These are phyloP conservation scores for Emydomyces testavorans DNA, from an alignment of 2,329 filamentous ascomycete genomes.

Conservation along the genomic window DNA sequence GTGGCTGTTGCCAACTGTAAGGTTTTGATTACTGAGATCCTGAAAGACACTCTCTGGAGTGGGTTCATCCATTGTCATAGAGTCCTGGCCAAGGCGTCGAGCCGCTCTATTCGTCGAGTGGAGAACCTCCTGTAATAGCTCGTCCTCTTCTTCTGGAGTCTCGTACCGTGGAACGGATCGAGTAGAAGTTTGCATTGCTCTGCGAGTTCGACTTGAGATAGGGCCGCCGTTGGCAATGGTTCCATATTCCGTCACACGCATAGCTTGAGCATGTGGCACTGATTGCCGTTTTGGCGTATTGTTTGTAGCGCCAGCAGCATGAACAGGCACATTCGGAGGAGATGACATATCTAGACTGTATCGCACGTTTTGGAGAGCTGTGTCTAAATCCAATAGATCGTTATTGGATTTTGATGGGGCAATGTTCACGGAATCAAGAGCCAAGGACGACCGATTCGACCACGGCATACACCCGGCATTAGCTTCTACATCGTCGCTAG, in stretches of 20 bases:
- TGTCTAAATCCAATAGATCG: conserved; percentile 50
- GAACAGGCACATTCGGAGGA: conserved; percentile 30
- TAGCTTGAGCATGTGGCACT: conserved; percentile 24
- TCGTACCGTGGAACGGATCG: conserved; percentile 79
- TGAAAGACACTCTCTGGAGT: conserved; percentile 6
- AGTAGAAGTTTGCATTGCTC: conserved; percentile 57
- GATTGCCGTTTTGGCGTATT: conserved; percentile 28
- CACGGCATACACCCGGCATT: conserved; percentile 84
- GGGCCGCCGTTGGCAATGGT: conserved; percentile 16
- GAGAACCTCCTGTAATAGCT: conserved; percentile 81
- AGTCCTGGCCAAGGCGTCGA: conserved; percentile 51
- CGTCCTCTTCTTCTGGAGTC: conserved; percentile 90
- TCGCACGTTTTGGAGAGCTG: conserved; percentile 49
- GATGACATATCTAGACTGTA: conserved; percentile 43
- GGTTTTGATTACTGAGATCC: conserved; percentile 9
- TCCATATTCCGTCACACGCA: conserved; percentile 10
- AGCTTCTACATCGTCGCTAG: conserved; percentile 80
- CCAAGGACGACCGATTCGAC: conserved; percentile 75
- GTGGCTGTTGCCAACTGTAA: conserved; percentile 17
- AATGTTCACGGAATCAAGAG: conserved; percentile 51
- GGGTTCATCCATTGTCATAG: conserved; percentile 17
- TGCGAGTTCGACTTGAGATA: conserved; percentile 59
- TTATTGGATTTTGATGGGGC: conserved; percentile 31
- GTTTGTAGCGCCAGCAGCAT: conserved; percentile 24
- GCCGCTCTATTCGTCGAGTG: conserved; percentile 65